These are phyloP conservation scores for Phanerochaete carnosa DNA, from an alignment of 768 basidiomycete species.

Conservation along the genomic window DNA sequence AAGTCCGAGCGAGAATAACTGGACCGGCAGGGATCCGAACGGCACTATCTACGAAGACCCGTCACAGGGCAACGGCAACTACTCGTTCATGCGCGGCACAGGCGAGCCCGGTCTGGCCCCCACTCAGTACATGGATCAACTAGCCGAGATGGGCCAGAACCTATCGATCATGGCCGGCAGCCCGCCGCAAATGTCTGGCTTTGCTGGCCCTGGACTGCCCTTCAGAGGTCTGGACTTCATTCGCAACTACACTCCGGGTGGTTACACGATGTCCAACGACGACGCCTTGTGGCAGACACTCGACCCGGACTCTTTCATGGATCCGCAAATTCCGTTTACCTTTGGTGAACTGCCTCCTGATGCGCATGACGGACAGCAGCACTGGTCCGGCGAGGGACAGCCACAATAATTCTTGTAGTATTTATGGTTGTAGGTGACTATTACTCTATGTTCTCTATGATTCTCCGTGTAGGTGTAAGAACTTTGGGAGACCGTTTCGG, in stretches of 20 bases:
- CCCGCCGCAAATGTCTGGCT: constrained; percentile 53
- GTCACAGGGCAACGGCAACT: constrained; percentile 10
- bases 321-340: constrained; percentile 76
- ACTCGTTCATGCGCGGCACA: background rate
- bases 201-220: constrained; percentile 72
- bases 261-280: constrained; percentile 31
- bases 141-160: constrained; percentile 3
- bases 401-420: background rate
- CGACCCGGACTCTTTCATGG: constrained; percentile 70
- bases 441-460: background rate
- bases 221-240: constrained; percentile 84
- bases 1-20: constrained; percentile 20
- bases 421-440: background rate
- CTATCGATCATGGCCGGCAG: constrained; percentile 32
- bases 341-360: constrained; percentile 32
- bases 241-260: constrained; percentile 64
- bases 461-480: constrained; percentile 2
- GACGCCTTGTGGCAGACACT: constrained; percentile 56
- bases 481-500: background rate
- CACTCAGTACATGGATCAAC: constrained; percentile 1
- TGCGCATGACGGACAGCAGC: constrained; percentile 17
- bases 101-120: background rate
- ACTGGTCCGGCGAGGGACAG: constrained; percentile 9
- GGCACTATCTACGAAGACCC: constrained; percentile 22
- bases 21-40: constrained; percentile 17